Evolutionary conservation across 1,284 basidiomycete species (phyloP).

Genomic region (Boletus sp.): DNA sequence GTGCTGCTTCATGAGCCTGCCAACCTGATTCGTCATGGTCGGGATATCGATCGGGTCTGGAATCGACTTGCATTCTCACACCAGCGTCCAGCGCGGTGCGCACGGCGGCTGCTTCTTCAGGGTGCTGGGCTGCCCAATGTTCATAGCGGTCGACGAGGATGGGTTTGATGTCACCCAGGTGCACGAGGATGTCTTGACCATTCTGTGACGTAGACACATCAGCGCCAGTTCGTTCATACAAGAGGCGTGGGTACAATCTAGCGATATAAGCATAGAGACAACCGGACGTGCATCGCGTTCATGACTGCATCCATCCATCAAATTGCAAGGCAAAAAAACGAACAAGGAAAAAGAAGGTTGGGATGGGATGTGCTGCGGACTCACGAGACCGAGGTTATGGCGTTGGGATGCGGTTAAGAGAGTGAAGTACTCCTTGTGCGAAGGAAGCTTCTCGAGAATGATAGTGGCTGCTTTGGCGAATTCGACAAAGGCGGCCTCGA

Average conservation of each 20-base stretch:
- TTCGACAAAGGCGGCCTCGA: slow-evolving; percentile 37
- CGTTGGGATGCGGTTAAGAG: slow-evolving; percentile 36
- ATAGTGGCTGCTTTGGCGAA: slow-evolving; percentile 41
- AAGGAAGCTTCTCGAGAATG: slow-evolving; percentile 41
- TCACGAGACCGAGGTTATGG: slow-evolving; percentile 37
- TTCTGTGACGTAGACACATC: slow-evolving; percentile 44
- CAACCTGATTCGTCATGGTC: slow-evolving; percentile 38
- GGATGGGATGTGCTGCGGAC: slow-evolving; percentile 23
- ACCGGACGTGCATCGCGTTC: background rate
- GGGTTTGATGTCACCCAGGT: slow-evolving; percentile 48
- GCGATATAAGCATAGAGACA: background rate
- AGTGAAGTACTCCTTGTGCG: slow-evolving; percentile 36
- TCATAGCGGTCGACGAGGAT: slow-evolving; percentile 50
- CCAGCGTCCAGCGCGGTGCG: slow-evolving; percentile 21
- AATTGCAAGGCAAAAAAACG: slow-evolving; percentile 1
- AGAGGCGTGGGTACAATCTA: background rate
- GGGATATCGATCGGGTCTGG: slow-evolving; percentile 25
- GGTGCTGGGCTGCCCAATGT: slow-evolving; percentile 41
- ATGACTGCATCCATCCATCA: slow-evolving; percentile 1
- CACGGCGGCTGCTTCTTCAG: slow-evolving; percentile 28
- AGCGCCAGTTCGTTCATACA: slow-evolving; percentile 13
- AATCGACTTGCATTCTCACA: slow-evolving; percentile 25
- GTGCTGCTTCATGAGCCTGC: slow-evolving; percentile 38
- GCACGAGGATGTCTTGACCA: slow-evolving; percentile 61
- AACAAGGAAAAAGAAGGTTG: background rate